These are phyloP conservation scores for Cornus florida DNA, from an alignment of 148 eudicot genomes.

Conservation along the genomic window DNA sequence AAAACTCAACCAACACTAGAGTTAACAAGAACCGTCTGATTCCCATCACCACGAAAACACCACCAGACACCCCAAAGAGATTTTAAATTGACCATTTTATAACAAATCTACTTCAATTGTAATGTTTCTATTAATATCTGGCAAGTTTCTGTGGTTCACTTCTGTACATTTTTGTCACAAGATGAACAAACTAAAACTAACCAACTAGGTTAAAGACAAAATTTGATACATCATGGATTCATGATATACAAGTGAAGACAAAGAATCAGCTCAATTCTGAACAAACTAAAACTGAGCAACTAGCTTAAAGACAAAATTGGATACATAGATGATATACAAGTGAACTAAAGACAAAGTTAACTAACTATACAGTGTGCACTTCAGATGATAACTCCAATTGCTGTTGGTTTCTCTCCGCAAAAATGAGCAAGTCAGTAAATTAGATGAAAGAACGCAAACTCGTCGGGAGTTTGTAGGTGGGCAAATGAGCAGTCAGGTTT, in stretches of 20 bases:
- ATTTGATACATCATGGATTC: too few species aligned
- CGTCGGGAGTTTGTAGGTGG: not conserved
- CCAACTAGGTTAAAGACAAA: too few species aligned
- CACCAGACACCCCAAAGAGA: not conserved
- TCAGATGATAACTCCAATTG: not conserved
- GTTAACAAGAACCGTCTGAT: too few species aligned
- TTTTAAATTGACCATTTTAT: not conserved
- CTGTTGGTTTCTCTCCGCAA: slow-evolving; percentile 6
- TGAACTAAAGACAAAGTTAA: slow-evolving; percentile 13
- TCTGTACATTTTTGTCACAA: not conserved
- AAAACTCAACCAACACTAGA: too few species aligned
- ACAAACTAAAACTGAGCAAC: slow-evolving; percentile 2
- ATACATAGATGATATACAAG: slow-evolving; percentile 22
- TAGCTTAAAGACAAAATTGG: slow-evolving; percentile 6
- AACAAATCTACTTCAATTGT: too few species aligned
- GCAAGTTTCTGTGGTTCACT: not conserved
- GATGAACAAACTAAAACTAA: not conserved
- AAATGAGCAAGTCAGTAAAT: not conserved
- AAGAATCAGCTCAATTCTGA: too few species aligned
- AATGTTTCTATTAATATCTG: not conserved
- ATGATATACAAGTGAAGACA: too few species aligned
- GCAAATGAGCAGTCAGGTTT: not conserved
- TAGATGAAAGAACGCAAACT: not conserved
- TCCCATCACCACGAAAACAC: too few species aligned
- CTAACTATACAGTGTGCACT: slow-evolving; percentile 11